These are phyloP conservation scores for Cladosporium phlei DNA, from an alignment of 2,329 filamentous ascomycete species.

Conservation along the genomic window DNA sequence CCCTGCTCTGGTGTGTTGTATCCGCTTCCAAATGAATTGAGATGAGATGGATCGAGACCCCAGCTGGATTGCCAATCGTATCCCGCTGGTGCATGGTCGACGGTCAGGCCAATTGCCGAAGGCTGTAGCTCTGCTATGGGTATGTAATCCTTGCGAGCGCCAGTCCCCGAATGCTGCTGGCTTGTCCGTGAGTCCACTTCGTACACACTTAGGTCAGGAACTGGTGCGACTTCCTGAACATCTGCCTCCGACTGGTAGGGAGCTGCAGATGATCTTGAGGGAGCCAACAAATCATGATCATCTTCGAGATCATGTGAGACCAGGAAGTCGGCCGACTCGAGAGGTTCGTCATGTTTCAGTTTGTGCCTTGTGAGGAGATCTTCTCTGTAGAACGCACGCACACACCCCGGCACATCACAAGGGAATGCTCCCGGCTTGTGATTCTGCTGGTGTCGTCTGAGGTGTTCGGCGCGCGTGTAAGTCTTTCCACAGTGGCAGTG, in stretches of 20 bases:
- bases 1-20: background rate
- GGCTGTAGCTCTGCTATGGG: background rate
- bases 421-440: constrained; percentile 39
- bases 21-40: background rate
- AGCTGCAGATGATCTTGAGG: too few relatives aligned
- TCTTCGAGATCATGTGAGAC: background rate
- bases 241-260: too few relatives aligned
- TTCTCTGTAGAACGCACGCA: constrained; percentile 40
- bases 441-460: constrained; percentile 46
- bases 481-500: constrained; percentile 44
- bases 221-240: too few relatives aligned
- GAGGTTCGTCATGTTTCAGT: constrained; percentile 31
- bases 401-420: constrained; percentile 39
- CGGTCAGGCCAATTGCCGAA: constrained; percentile 16
- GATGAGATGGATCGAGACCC: background rate
- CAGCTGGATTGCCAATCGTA: too few relatives aligned
- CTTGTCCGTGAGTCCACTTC: too few relatives aligned
- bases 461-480: constrained; percentile 45
- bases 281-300: too few relatives aligned
- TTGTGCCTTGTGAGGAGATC: constrained; percentile 44
- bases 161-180: too few relatives aligned
- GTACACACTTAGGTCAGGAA: too few relatives aligned
- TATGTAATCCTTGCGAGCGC: background rate
- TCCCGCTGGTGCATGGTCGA: too few relatives aligned
- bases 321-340: background rate